Base-by-base conservation (phyloP, 257 asterid genomes). In the Plantago ovata region DNA sequence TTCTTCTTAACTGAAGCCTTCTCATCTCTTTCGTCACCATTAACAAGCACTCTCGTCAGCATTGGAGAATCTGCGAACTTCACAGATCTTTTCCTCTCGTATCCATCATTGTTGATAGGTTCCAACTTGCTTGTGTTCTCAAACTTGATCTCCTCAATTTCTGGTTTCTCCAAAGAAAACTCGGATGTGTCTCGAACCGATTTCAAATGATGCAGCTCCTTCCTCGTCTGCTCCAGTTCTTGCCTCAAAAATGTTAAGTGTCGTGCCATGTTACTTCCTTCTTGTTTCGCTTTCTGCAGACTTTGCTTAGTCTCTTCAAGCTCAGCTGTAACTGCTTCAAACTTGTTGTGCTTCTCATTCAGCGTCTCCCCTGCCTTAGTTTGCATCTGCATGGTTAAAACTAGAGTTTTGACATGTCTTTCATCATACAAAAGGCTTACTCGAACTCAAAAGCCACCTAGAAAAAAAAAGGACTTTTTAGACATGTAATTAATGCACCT, bases 21-120 rank as follows among this genome's bases (percentile, higher is more conserved):
- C 14, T 48, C 41, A n/a, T 18, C 65, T 1, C 33, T 66, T 7
- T 61, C 61, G 7, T 20, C 59, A 16, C 23, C 71, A 4, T 10
- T 71, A 1, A 60, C 66, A 2, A 84, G 73, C 63, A 77, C 71
- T 55, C 79, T 74, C 14, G 82, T 73, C 4, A 83, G 75, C 71
- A 72, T 8, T 1, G 91, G 96, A 14, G 89, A 85, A 67, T 78
- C 83, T 0, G 94, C 96, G 62, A 89, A 89, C 69, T 83, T 89
- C 46, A 89, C 95, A 0, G 89, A 81, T 61, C 95, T 81, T 65
- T 80, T 89, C 72, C 76, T 85, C 47, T 89, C 46, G 8, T 54
- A 16, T 38, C 42, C 60, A 3, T 15, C 62, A 0, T 66, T 51
- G 10, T 48, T 58, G 10, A 54, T 68, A 36, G 40, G 18, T 58